Evolutionary conservation across 2,329 filamentous ascomycete species (phyloP).

Genomic region (Chrysoporthe puriensis): DNA sequence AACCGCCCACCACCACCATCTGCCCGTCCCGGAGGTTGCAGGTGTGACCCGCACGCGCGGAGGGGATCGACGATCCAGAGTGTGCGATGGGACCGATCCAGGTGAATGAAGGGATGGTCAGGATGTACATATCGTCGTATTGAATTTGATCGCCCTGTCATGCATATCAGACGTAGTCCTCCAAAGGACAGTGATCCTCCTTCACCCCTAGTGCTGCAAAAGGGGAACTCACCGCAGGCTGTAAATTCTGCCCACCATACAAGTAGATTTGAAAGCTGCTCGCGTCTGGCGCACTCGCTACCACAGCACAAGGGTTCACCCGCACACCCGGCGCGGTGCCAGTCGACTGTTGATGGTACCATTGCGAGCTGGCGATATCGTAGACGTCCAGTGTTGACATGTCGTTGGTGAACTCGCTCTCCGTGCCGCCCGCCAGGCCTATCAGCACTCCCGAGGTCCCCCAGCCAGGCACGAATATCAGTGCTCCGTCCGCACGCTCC

Average conservation of each 20-base stretch:
- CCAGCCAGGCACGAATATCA: slow-evolving; percentile 77
- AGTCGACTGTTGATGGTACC: slow-evolving; percentile 74
- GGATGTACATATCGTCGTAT: slow-evolving; percentile 76
- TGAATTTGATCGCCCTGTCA: slow-evolving; percentile 52
- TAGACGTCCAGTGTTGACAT: slow-evolving; percentile 68
- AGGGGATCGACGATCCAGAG: slow-evolving; percentile 56
- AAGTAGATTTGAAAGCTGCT: slow-evolving; percentile 79
- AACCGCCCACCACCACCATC: slow-evolving; percentile 72
- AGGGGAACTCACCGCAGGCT: slow-evolving; percentile 54
- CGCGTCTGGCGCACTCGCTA: slow-evolving; percentile 71
- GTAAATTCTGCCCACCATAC: slow-evolving; percentile 75
- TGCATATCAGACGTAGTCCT: slow-evolving; percentile 20
- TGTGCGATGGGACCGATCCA: slow-evolving; percentile 66
- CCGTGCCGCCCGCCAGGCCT: slow-evolving; percentile 73
- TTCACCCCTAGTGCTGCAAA: not conserved
- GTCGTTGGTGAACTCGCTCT: slow-evolving; percentile 62
- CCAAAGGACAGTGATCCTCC: not conserved
- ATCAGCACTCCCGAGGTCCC: slow-evolving; percentile 71
- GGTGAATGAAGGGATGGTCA: slow-evolving; percentile 73
- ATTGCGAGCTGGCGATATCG: slow-evolving; percentile 70
- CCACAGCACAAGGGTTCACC: slow-evolving; percentile 73
- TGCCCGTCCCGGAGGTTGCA: slow-evolving; percentile 73
- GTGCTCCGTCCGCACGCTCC: slow-evolving; percentile 72
- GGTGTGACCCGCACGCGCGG: slow-evolving; percentile 67
- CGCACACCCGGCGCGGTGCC: slow-evolving; percentile 65